These are phyloP conservation scores for Wickerhamiella allomyrinae DNA, from an alignment of 805 yeast genomes.

Conservation along the genomic window DNA sequence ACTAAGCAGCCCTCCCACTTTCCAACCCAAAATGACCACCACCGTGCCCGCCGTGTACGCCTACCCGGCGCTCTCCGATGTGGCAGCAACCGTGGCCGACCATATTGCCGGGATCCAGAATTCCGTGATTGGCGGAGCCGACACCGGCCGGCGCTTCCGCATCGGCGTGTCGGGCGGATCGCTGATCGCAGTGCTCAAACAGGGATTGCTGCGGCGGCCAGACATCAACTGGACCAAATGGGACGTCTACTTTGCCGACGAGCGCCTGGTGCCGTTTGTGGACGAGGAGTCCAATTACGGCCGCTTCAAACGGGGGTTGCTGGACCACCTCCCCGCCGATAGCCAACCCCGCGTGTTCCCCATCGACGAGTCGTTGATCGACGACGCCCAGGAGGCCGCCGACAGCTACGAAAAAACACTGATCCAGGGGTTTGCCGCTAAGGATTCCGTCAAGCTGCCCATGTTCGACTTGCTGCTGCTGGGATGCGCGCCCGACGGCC, in stretches of 20 bases:
- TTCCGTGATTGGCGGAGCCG: slow-evolving; percentile 32
- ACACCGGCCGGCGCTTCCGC: slow-evolving; percentile 49
- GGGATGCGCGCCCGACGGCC: slow-evolving; percentile 99
- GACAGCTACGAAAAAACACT: slow-evolving; percentile 79
- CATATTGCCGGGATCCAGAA: slow-evolving; percentile 85
- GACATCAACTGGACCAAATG: slow-evolving; percentile 84
- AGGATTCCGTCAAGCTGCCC: slow-evolving; percentile 91
- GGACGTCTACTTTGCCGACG: slow-evolving; percentile 96
- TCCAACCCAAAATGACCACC: slow-evolving; percentile 48
- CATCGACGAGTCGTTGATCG: slow-evolving; percentile 59
- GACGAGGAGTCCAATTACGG: slow-evolving; percentile 80
- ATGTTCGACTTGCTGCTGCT: slow-evolving; percentile 80
- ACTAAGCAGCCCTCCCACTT: background rate
- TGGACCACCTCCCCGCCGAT: slow-evolving; percentile 47
- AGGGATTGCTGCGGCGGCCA: slow-evolving; percentile 64
- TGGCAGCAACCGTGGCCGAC: slow-evolving; percentile 95
- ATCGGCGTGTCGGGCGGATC: slow-evolving; percentile 93
- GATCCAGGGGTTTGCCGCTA: slow-evolving; percentile 83
- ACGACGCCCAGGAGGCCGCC: slow-evolving; percentile 67
- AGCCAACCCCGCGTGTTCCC: slow-evolving; percentile 62
- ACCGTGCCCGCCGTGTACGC: slow-evolving; percentile 89
- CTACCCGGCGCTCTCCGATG: slow-evolving; percentile 76
- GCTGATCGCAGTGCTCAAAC: slow-evolving; percentile 66
- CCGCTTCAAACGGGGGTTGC: slow-evolving; percentile 65
- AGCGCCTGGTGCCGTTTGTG: slow-evolving; percentile 79